Conservation (phyloP, 257 asterid genomes). For the Fraxinus excelsior region DNA sequence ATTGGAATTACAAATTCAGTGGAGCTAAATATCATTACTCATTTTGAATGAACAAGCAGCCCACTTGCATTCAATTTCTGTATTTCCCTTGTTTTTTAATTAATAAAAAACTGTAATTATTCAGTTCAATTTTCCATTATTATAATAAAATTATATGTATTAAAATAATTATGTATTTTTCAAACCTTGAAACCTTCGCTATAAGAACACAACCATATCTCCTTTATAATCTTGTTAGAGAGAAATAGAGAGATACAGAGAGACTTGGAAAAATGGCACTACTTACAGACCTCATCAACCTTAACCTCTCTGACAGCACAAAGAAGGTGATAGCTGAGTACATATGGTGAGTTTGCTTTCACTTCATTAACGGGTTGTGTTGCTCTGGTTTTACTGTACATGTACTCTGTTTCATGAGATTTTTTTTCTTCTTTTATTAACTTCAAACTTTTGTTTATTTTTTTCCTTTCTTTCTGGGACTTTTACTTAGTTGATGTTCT, state of each 20-base stretch:
- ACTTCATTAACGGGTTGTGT: neutral
- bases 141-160: neutral
- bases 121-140: neutral
- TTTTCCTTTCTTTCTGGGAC: neutral
- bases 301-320: slow-evolving; percentile 39
- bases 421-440: neutral
- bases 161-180: neutral
- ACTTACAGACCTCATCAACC: slow-evolving; percentile 45
- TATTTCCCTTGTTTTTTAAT: neutral
- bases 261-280: slow-evolving; percentile 29
- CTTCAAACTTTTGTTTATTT: no score
- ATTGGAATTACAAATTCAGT: no score
- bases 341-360: slow-evolving; percentile 35
- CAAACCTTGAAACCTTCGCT: neutral
- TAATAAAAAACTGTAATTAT: neutral
- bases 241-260: neutral
- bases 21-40: no score
- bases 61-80: neutral
- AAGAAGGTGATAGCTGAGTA: slow-evolving; percentile 52
- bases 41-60: neutral
- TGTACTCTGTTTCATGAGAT: neutral
- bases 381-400: neutral
- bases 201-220: neutral
- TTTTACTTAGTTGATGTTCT: neutral
- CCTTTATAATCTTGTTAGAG: neutral